Conservation (phyloP, 768 basidiomycete species). For the Sarcomyxa edulis region DNA sequence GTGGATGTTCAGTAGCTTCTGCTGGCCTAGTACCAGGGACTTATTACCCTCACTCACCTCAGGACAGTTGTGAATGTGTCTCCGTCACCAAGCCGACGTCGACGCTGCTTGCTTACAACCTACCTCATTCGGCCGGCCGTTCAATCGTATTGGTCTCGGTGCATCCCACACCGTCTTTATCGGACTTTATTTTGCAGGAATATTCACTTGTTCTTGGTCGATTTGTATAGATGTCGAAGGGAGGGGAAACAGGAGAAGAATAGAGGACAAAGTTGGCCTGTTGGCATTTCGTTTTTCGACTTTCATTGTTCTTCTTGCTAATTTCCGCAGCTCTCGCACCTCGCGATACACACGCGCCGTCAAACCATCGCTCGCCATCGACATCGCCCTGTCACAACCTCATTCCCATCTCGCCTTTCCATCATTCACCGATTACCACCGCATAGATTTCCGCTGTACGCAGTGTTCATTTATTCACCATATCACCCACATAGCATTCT, state of each 20-base stretch:
- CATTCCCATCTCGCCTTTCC: constrained; percentile 5
- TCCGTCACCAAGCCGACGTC: too few relatives aligned
- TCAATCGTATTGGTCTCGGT: constrained; percentile 2
- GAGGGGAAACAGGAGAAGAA: not conserved
- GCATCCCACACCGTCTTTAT: constrained; percentile 1
- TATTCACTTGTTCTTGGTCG: too few relatives aligned
- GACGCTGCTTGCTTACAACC: not conserved
- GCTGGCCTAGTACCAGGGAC: constrained; percentile 6
- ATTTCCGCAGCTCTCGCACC: not conserved
- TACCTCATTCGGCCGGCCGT: constrained; percentile 5
- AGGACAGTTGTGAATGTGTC: too few relatives aligned
- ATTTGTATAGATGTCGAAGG: too few relatives aligned
- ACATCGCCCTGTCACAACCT: constrained; percentile 3
- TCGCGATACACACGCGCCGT: too few relatives aligned
- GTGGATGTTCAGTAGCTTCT: constrained; percentile 80
- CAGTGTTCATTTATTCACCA: too few relatives aligned
- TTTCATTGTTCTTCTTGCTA: not conserved
- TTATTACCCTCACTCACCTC: constrained; percentile 1
- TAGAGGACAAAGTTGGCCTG: too few relatives aligned
- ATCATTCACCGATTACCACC: too few relatives aligned
- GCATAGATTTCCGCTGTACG: too few relatives aligned
- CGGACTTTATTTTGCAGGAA: constrained; percentile 3
- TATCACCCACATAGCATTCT: too few relatives aligned
- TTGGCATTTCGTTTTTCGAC: not conserved
- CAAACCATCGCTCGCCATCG: constrained; percentile 5